These are phyloP conservation scores for Flaveria robusta DNA, from an alignment of 129 eudicot species.

Conservation along the genomic window DNA sequence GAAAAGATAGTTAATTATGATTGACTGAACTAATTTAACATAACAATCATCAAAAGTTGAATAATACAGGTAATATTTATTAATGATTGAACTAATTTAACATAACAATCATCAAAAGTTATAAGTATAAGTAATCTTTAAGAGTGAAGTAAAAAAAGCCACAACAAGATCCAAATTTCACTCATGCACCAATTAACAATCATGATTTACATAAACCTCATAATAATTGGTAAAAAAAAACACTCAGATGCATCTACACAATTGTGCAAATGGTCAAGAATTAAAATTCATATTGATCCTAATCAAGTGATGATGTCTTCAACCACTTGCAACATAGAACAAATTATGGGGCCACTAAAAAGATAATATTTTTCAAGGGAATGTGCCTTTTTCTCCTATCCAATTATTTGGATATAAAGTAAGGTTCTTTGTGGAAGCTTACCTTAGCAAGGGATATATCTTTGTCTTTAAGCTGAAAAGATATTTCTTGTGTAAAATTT, in stretches of 20 bases:
- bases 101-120: slow-evolving; percentile 9
- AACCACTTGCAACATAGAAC: slow-evolving; percentile 24
- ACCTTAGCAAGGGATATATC: slow-evolving; percentile 97
- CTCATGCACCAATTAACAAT: neutral
- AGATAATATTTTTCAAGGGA: slow-evolving; percentile 27
- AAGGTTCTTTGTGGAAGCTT: slow-evolving; percentile 28
- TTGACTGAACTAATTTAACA: slow-evolving; percentile 21
- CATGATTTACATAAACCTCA: slow-evolving; percentile 1
- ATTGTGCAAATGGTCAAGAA: slow-evolving; percentile 19
- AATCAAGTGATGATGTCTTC: slow-evolving; percentile 13
- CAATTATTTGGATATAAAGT: slow-evolving; percentile 32
- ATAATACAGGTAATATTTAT: neutral
- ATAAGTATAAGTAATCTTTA: slow-evolving; percentile 17
- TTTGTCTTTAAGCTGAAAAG: slow-evolving; percentile 86
- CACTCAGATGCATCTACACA: slow-evolving; percentile 5
- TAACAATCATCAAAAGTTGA: slow-evolving; percentile 4
- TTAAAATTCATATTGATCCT: slow-evolving; percentile 19
- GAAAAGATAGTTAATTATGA: slow-evolving; percentile 21
- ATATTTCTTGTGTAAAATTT: slow-evolving; percentile 76
- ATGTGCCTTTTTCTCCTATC: slow-evolving; percentile 34
- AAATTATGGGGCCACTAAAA: slow-evolving; percentile 36
- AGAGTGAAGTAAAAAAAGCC: neutral
- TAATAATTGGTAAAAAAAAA: neutral
- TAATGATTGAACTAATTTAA: slow-evolving; percentile 17
- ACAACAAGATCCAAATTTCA: slow-evolving; percentile 11